These are phyloP conservation scores for Trichophaea hybrida DNA, from an alignment of 2,329 filamentous ascomycete genomes.

Conservation along the genomic window DNA sequence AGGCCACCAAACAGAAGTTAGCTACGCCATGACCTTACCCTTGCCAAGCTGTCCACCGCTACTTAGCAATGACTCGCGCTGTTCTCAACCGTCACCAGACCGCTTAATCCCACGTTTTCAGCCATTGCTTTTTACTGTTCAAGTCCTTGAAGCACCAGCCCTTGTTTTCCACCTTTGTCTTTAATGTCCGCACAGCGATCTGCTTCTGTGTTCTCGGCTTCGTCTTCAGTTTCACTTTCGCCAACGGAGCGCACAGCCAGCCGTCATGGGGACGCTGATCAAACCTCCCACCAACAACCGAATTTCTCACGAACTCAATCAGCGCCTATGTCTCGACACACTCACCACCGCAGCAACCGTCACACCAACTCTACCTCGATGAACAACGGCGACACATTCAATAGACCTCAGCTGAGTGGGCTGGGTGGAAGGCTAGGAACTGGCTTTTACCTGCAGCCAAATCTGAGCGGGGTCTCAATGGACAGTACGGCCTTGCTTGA, in stretches of 20 bases:
- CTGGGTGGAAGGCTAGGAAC: background rate
- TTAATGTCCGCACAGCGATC: slow-evolving; percentile 2
- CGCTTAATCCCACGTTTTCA: background rate
- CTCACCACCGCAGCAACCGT: background rate
- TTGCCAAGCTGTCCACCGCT: no score
- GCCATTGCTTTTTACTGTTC: background rate
- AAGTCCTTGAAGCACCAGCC: background rate
- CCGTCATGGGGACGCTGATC: background rate
- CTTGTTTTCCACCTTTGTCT: background rate
- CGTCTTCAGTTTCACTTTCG: background rate
- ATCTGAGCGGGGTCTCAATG: slow-evolving; percentile 68
- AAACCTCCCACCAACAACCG: background rate
- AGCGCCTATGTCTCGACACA: background rate
- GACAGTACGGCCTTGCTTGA: slow-evolving; percentile 81
- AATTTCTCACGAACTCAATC: background rate
- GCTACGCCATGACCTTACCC: no score
- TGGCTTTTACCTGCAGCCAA: slow-evolving; percentile 31
- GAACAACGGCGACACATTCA: background rate
- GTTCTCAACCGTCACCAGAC: no score
- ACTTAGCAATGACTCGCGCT: no score
- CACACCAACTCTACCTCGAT: background rate
- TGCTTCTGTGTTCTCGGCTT: background rate
- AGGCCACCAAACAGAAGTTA: no score
- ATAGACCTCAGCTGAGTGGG: background rate
- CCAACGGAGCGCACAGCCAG: background rate